These are phyloP conservation scores for Ophiocordyceps camponoti-leonardi DNA, from an alignment of 2,329 filamentous ascomycete genomes.

Conservation along the genomic window DNA sequence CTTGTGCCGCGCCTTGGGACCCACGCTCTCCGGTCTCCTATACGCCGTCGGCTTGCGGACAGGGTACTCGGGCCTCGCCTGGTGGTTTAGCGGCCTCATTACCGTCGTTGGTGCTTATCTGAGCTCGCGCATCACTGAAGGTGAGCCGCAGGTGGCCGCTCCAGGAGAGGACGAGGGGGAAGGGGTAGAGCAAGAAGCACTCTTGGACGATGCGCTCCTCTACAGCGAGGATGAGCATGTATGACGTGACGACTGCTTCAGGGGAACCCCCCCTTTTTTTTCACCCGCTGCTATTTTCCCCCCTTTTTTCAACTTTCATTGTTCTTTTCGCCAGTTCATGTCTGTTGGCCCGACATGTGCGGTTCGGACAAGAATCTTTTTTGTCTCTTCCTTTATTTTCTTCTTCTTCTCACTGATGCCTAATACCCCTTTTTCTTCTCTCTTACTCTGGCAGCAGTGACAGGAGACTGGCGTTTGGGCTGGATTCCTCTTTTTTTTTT, in stretches of 20 bases:
- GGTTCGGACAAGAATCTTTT: background rate
- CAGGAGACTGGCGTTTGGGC: conserved; percentile 2
- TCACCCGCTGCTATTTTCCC: no score
- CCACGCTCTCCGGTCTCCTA: conserved; percentile 70
- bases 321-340: background rate
- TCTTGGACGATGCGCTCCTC: conserved; percentile 14
- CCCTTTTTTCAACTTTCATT: background rate
- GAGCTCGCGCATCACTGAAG: conserved; percentile 59
- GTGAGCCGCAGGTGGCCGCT: conserved; percentile 24
- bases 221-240: conserved; percentile 15
- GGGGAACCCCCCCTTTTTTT: background rate
- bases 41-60: conserved; percentile 64
- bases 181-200: conserved; percentile 11
- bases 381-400: background rate
- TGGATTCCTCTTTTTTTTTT: background rate
- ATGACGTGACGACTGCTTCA: conserved; percentile 4
- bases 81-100: conserved; percentile 77
- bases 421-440: conserved; percentile 4
- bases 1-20: conserved; percentile 73
- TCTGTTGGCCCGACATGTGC: background rate
- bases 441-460: background rate
- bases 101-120: conserved; percentile 59
- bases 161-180: conserved; percentile 14
- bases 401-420: conserved; percentile 1
- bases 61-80: conserved; percentile 76